phyloP scores from a whole-genome alignment of 2,329 filamentous ascomycete genomes.

The Leptographium procerum region DNA sequence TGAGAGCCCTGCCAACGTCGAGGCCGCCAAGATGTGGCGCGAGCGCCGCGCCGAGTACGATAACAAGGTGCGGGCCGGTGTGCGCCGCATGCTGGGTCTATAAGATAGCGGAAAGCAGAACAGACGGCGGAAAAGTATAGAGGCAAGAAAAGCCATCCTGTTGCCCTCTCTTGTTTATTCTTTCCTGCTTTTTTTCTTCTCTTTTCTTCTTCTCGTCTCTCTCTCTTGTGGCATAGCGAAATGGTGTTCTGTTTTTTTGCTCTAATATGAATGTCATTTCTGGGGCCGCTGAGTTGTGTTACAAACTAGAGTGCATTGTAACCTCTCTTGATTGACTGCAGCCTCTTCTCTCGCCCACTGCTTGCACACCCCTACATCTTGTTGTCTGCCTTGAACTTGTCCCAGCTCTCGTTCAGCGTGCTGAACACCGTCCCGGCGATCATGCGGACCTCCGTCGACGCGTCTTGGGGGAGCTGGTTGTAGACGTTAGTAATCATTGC shows the following conservation, averaged over 20 bases:
- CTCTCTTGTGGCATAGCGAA: not conserved
- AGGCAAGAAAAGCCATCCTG: too few relatives aligned
- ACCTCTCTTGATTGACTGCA: not conserved
- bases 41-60: slow-evolving; percentile 78
- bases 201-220: not conserved
- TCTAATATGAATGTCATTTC: not conserved
- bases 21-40: slow-evolving; percentile 93
- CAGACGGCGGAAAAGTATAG: not conserved
- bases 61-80: slow-evolving; percentile 69
- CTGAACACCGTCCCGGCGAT: slow-evolving; percentile 56
- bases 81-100: slow-evolving; percentile 66
- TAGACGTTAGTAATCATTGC: not conserved
- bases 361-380: slow-evolving; percentile 33
- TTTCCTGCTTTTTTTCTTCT: too few relatives aligned
- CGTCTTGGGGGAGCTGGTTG: slow-evolving; percentile 50
- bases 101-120: slow-evolving; percentile 21
- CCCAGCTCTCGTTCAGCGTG: slow-evolving; percentile 61
- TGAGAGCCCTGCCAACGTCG: slow-evolving; percentile 90
- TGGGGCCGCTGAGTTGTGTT: not conserved
- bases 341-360: not conserved
- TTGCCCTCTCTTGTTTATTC: too few relatives aligned
- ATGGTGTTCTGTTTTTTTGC: not conserved
- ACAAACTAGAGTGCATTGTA: not conserved
- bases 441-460: slow-evolving; percentile 53
- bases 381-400: slow-evolving; percentile 61